Base-by-base conservation (phyloP, 768 basidiomycete species). In the Hirschioporus abietinus region DNA sequence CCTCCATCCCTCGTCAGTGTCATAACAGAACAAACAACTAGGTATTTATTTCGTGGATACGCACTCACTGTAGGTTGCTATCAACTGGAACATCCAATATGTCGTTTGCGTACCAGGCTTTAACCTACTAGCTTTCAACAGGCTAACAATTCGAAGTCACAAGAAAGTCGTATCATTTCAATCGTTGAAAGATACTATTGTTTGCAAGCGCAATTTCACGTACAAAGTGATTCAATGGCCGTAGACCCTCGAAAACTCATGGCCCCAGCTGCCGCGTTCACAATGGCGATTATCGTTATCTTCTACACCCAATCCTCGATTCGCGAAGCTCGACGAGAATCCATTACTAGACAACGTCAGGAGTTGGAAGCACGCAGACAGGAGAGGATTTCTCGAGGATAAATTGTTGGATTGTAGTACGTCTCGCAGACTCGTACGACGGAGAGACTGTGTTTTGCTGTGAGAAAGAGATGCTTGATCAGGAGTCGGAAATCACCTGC, bases 211-310 rank as follows among this genome's bases (percentile, higher is more conserved):
- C n/a, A n/a, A n/a, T n/a, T n/a, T n/a, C n/a, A 30, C 4, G 30
- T 30, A 30, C 4, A 30, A 8, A 30, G 30, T 8, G 30, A 30
- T 30, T 8, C 27, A 36, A 68, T 68, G 70, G 67, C 67, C 17
- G 65, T 71, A 30, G 69, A 66, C 35, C 70, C 70, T n/a, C 58
- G 69, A 24, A 66, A 70, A 35, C 66, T 70, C 52, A 58, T 68
- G 60, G 68, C 67, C 8, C 71, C 71, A n/a, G 66, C 63, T 10
- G 71, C 71, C 15, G 71, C 71, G 15, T 72, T 72, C 61, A 70
- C 71, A 1, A 72, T 72, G 71, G 68, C 71, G 26, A 42, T 72
- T 30, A 35, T 66, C 52, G 69, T 72, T 35, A 59, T 66, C 8
- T 68, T 65, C 58, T 72, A 71, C 58, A 66, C 68, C 35, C 67